Evolutionary conservation across 129 eudicot species (phyloP), one percentile per base, ranked within the genome.

Genomic region (Flaveria trinervia): DNA sequence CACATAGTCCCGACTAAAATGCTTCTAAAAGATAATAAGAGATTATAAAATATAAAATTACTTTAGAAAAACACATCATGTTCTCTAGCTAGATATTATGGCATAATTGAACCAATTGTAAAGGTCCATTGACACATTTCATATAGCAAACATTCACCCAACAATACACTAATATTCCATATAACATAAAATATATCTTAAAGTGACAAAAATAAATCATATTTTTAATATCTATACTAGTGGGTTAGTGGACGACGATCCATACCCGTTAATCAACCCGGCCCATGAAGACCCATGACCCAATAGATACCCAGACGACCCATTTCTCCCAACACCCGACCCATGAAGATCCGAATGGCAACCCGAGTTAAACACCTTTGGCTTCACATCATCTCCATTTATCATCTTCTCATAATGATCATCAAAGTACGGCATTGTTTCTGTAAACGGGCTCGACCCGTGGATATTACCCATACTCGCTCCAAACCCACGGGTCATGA

Each of bases 231-330:
- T 33, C 68, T 84, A 87, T 74, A 85, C 89, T 72, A 87, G 57
- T 36, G 88, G 83, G 75, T 84, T 81, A 39, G 87, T 65, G 13
- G 92, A 75, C 1, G 90, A 79, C 2, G 96, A 65, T 66, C 90
- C 97, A 64, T 86, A 91, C 17, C 87, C 88, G 71, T 81, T 86
- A 81, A 91, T 83, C 87, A 86, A 76, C 64, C 90, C 90, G 69
- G 84, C 74, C 90, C 94, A 88, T 1, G 88, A 76, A 43, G 73
- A 41, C 22, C 90, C 92, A 12, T 84, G 77, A 60, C 92, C 92
- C 14, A 65, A 26, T 0, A 79, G 8, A 82, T 83, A 85, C 28
- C 89, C 86, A 9, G 52, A 9, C 7, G 71, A 36, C 73, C 74
- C 83, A 7, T 65, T 79, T 72, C 57, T 51, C 49, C 52, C 74